Evolutionary conservation across 2,329 filamentous ascomycete genomes (phyloP), one percentile per base, ranked within the genome.

Genomic region (Arthrobotrys musiformis): DNA sequence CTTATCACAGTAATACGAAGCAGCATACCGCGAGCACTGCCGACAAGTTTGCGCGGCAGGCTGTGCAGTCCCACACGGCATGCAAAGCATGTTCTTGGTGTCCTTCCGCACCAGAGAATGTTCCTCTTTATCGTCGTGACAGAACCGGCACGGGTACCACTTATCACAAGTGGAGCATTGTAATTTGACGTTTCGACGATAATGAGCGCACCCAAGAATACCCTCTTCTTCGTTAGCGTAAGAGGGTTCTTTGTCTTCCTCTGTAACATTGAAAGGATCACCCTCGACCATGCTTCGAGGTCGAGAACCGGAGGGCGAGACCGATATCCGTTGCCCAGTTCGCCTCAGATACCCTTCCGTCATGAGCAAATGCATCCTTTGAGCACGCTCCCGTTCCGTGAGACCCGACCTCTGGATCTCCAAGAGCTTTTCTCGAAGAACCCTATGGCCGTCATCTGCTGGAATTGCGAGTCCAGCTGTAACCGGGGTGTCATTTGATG

Each of bases 91-190:
- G 81, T 97, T 91, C 83, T 91, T 91, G 6, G 94, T 99, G 80
- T 92, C 91, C 80, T 90, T 90, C 62, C 95, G 89, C 80, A 94
- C 89, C 70, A 99, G 86, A 75, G 86, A 86, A 83, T 97, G 93
- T 80, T 93, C 90, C 81, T 97, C 93, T 7, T 86, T 88, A 58
- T 90, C 89, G 82, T 99, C 93, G 82, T 99, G 95, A 82, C 95
- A 99, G 82, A 98, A 91, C 17, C 95, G 91, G 83, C 95, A 99
- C 0, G 94, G 92, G 82, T 97, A 96, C 95, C 95, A 99, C 81
- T 89, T 90, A 80, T 91, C 89, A 84, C 95, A 99, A 26, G 92
- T 91, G 79, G 89, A 93, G 83, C 95, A 99, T 84, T 99, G 94
- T 35, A 98, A 86, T 83, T 98, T 98, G 80, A 99, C 93, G 81